These are phyloP conservation scores for Trichoderma semiorbis DNA, from an alignment of 2,329 filamentous ascomycete species.

Conservation along the genomic window DNA sequence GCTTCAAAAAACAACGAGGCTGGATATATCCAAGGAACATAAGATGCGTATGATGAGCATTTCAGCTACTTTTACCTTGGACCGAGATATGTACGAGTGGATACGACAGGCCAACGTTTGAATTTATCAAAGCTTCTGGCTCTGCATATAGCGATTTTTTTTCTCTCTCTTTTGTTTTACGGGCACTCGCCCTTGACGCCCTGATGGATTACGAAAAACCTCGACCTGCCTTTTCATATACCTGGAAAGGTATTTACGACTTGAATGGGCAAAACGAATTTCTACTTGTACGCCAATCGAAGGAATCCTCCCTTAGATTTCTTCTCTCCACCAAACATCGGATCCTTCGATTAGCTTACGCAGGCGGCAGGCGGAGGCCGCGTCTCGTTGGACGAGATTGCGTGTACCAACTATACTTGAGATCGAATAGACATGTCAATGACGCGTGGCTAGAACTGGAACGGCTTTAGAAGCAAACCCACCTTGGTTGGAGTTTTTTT, in stretches of 20 bases:
- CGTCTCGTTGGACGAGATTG: constrained; percentile 28
- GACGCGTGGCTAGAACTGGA: constrained; percentile 27
- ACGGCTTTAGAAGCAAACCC: not conserved
- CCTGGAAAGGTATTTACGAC: constrained; percentile 29
- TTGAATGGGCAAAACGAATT: constrained; percentile 21
- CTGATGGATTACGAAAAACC: constrained; percentile 23
- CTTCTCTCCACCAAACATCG: not conserved
- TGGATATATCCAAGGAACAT: constrained; percentile 31
- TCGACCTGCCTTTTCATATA: constrained; percentile 23
- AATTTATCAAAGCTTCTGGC: constrained; percentile 16
- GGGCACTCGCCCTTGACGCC: constrained; percentile 18
- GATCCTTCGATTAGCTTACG: not conserved
- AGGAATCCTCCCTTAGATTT: not conserved
- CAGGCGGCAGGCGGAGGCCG: constrained; percentile 17
- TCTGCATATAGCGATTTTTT: constrained; percentile 14
- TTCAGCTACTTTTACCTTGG: constrained; percentile 22
- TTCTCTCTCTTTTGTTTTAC: not conserved
- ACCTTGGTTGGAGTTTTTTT: not conserved
- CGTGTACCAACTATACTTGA: constrained; percentile 32
- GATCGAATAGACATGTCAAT: constrained; percentile 29
- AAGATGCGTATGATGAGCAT: constrained; percentile 21
- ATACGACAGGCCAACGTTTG: constrained; percentile 21
- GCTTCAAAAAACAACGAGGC: constrained; percentile 26
- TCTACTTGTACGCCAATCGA: not conserved
- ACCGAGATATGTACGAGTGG: constrained; percentile 26